phyloP scores from a whole-genome alignment of 768 basidiomycete species.

The Termitomyces sp. region DNA sequence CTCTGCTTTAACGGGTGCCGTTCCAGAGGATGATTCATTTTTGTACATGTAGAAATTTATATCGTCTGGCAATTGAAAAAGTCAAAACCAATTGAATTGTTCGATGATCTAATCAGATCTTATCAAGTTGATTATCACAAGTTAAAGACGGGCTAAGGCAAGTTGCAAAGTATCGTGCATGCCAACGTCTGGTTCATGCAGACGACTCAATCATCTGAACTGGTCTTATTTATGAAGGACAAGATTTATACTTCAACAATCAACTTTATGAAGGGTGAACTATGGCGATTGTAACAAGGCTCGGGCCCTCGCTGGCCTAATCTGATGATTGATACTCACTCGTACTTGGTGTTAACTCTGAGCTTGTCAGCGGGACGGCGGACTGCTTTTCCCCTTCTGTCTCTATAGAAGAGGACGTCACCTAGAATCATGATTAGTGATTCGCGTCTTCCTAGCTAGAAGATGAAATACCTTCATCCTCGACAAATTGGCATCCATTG shows the following conservation, averaged over 20 bases:
- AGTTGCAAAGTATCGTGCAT: too few relatives aligned
- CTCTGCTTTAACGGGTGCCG: constrained; percentile 37
- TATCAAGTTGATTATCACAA: background rate
- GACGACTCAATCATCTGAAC: background rate
- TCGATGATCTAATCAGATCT: background rate
- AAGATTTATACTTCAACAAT: background rate
- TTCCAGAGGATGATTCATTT: constrained; percentile 23
- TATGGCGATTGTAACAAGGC: background rate
- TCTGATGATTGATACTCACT: constrained; percentile 4
- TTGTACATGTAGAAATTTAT: too few relatives aligned
- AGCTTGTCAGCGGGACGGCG: constrained; percentile 28
- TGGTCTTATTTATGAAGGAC: background rate
- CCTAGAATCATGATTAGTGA: constrained; percentile 18
- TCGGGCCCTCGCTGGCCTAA: background rate
- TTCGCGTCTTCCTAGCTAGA: background rate
- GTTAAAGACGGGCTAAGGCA: too few relatives aligned
- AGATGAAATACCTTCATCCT: constrained; percentile 41
- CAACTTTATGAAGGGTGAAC: background rate
- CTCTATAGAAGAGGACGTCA: constrained; percentile 42
- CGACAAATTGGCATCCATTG: constrained; percentile 56
- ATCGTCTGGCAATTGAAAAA: too few relatives aligned
- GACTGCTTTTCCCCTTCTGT: constrained; percentile 34
- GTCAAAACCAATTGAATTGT: background rate
- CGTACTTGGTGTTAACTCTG: constrained; percentile 8
- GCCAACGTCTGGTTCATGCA: too few relatives aligned